Evolutionary conservation across 2,329 filamentous ascomycete genomes (phyloP), one percentile per base, ranked within the genome.

Genomic region (Coniochaeta sp.): DNA sequence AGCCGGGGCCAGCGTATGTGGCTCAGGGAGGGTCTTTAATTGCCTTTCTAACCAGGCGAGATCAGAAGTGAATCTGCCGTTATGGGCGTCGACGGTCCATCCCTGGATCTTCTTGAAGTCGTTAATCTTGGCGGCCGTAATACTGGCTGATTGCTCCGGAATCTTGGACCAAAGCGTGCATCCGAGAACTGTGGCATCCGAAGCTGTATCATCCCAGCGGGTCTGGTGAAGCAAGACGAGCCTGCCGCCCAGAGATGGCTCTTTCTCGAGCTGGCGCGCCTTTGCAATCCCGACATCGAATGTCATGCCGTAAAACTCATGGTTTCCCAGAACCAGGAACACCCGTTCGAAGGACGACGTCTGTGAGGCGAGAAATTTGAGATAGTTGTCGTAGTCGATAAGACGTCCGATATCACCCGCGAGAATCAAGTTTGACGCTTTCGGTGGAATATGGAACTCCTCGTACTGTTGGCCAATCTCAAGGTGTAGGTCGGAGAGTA

Each of bases 81-180:
- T 84, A 65, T 86, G 82, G 8, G 70, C 69, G 16, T 76, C 71
- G 0, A 81, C 69, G 0, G 73, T 77, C 83, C 83, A 87, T 4
- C 67, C 70, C 17, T 68, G 44, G n/a, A 87, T 86, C 30, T 76
- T 74, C 28, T 76, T 71, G 58, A 84, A 86, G 67, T 87, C 84
- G 22, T 75, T 77, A 10, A 86, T 72, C 61, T 73, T 79, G 36
- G 69, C 68, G 28, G 70, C 55, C 16, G 86, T 77, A 4, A 75
- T 65, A 0, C 68, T 67, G 12, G 65, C 69, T 4, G 72, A 71
- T 5, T 74, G 69, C 0, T 72, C 62, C 0, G 79, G 73, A 6
- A 87, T 75, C 0, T 69, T 63, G 1, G 82, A 84, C 79, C 83
- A 85, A 0, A 87, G 72, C 1, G 82, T 84, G 63, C 81, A 85